These are phyloP conservation scores for Neurospora sp. DNA, from an alignment of 495 filamentous ascomycete species.

Conservation along the genomic window DNA sequence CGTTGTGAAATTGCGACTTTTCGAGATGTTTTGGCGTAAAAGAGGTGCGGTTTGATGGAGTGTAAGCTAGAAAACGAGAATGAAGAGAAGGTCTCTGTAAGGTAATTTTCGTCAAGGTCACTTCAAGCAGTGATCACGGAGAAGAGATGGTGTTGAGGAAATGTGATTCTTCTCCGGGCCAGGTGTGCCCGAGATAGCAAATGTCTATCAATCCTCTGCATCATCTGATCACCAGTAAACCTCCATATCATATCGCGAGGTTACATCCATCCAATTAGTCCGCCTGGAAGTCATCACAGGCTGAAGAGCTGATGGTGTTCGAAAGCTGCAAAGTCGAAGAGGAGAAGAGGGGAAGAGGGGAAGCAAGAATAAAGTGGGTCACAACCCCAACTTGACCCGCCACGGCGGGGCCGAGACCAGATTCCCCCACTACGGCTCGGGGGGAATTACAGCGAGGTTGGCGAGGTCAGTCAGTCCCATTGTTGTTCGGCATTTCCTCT, in stretches of 20 bases:
- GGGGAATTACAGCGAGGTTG: conserved; percentile 19
- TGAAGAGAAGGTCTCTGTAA: not conserved
- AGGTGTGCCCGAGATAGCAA: not conserved
- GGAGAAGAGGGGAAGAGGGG: not conserved
- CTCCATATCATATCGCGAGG: not conserved
- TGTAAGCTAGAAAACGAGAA: not conserved
- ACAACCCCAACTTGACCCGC: not conserved
- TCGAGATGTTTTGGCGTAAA: not conserved
- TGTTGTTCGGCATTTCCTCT: not conserved
- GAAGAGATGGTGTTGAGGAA: not conserved
- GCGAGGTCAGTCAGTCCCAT: not conserved
- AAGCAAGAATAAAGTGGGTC: not conserved
- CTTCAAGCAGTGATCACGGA: not conserved
- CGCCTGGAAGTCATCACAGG: not conserved
- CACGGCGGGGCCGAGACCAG: not conserved
- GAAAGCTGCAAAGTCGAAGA: not conserved
- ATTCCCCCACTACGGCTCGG: conserved; percentile 11
- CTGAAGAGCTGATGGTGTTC: not conserved
- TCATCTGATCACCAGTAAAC: not conserved
- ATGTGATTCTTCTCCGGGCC: not conserved
- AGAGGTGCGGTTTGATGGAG: not conserved
- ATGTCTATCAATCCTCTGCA: not conserved
- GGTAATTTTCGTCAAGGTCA: not conserved
- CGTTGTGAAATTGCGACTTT: not conserved
- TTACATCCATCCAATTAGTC: not conserved